phyloP scores from a whole-genome alignment of 768 basidiomycete species.

The Phaeolepiota aurea region DNA sequence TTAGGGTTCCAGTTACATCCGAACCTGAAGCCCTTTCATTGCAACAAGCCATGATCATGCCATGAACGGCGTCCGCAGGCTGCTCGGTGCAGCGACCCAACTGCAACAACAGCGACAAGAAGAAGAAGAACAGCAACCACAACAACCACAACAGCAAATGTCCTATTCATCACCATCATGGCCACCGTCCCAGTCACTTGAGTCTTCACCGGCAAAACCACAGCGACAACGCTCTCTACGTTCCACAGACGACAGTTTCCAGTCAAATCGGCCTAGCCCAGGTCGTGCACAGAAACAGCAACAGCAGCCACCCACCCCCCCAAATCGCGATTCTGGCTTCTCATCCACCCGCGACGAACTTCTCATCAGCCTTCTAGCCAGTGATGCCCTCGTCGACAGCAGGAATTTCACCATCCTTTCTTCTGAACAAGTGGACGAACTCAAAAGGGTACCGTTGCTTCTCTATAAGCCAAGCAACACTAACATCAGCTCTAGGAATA shows the following conservation, averaged over 20 bases:
- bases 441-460: slow-evolving; percentile 34
- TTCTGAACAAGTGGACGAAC: slow-evolving; percentile 39
- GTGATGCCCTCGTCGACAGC: slow-evolving; percentile 92
- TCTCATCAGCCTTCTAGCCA: slow-evolving; percentile 81
- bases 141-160: background rate
- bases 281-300: slow-evolving; percentile 21
- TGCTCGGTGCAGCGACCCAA: slow-evolving; percentile 38
- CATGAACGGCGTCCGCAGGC: slow-evolving; percentile 71
- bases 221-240: slow-evolving; percentile 26
- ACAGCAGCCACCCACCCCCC: slow-evolving; percentile 24
- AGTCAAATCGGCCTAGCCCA: slow-evolving; percentile 16
- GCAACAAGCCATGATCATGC: background rate
- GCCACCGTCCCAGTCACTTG: slow-evolving; percentile 34
- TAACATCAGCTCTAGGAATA: slow-evolving; percentile 49
- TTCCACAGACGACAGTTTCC: slow-evolving; percentile 16
- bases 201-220: slow-evolving; percentile 10
- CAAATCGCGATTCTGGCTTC: slow-evolving; percentile 34
- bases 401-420: slow-evolving; percentile 71
- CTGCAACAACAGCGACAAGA: no score
- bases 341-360: slow-evolving; percentile 73
- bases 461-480: slow-evolving; percentile 5
- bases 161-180: slow-evolving; percentile 27
- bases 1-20: no score
- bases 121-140: background rate
- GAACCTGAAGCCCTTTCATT: no score